These are phyloP conservation scores for Cordyceps farinosa DNA, from an alignment of 2,329 filamentous ascomycete species.

Conservation along the genomic window DNA sequence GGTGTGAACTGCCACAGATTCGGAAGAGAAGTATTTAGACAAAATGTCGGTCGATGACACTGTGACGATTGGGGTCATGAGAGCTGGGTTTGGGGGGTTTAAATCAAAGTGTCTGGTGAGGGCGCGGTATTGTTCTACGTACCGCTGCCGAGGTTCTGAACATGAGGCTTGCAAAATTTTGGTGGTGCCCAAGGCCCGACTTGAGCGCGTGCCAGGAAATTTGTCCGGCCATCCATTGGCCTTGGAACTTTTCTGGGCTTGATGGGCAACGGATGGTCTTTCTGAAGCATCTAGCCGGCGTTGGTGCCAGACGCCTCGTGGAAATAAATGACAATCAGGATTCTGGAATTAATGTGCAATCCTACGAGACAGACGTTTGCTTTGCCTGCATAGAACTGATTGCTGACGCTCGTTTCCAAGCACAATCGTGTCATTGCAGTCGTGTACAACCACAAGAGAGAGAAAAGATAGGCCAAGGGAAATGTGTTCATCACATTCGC, in stretches of 20 bases:
- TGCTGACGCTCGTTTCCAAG: constrained; percentile 14
- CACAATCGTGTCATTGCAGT: constrained; percentile 13
- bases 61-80: neutral
- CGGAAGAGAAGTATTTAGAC: neutral
- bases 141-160: too few species aligned
- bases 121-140: neutral
- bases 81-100: neutral
- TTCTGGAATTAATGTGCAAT: neutral
- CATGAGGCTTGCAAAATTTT: too few species aligned
- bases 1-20: neutral
- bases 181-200: too few species aligned
- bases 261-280: neutral
- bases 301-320: neutral
- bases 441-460: constrained; percentile 6
- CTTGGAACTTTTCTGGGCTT: neutral
- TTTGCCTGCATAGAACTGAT: neutral
- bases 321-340: neutral
- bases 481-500: constrained; percentile 36
- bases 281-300: neutral
- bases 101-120: neutral
- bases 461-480: constrained; percentile 18
- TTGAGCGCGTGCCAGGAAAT: too few species aligned
- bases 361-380: neutral
- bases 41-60: neutral
- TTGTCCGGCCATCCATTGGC: too few species aligned